These are phyloP conservation scores for Trichoderma harzianum DNA, from an alignment of 2,329 filamentous ascomycete genomes.

Conservation along the genomic window DNA sequence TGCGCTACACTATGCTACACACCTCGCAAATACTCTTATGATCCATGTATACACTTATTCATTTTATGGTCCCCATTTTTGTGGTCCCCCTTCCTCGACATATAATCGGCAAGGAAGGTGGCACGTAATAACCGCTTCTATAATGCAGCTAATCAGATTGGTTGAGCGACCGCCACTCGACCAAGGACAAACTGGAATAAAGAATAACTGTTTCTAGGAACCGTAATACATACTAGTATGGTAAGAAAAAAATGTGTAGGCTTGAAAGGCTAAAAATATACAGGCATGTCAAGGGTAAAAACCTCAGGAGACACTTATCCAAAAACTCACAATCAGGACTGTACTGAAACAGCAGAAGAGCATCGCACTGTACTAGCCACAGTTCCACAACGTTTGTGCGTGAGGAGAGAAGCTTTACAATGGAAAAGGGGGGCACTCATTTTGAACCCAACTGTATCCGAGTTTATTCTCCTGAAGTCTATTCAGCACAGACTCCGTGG, in stretches of 20 bases:
- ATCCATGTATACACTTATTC: not conserved
- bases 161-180: not conserved
- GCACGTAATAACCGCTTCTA: not conserved
- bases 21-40: not conserved
- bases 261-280: not conserved
- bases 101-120: not conserved
- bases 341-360: not conserved
- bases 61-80: not conserved
- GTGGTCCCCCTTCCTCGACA: not conserved
- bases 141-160: not conserved
- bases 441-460: not conserved
- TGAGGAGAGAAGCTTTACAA: not conserved
- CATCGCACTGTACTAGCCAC: not conserved
- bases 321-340: too few species aligned
- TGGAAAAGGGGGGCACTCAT: not conserved
- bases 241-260: not conserved
- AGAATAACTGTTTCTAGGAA: not conserved
- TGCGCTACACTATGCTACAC: not conserved
- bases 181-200: not conserved
- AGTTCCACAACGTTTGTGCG: not conserved
- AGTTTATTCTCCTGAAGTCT: too few species aligned
- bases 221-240: not conserved
- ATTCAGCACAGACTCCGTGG: too few species aligned
- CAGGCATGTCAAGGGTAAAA: not conserved
- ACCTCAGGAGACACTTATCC: not conserved